phyloP scores from a whole-genome alignment of 306 rosid species.

The Cucurbita moschata region DNA sequence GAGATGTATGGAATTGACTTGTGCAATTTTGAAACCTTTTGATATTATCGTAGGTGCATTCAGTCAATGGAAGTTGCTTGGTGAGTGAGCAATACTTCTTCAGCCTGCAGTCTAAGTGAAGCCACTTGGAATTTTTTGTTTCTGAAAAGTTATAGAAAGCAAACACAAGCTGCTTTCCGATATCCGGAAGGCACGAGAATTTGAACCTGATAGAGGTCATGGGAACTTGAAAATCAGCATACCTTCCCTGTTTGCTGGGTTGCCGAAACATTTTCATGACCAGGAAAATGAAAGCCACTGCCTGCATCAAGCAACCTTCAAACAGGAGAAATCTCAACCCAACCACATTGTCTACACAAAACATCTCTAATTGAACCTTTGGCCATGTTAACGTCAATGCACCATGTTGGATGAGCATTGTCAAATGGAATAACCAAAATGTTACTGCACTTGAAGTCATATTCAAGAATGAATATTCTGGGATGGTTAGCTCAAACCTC shows the following conservation, averaged over 20 bases:
- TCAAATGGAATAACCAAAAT: constrained; percentile 34
- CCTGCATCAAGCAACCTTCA: constrained; percentile 74
- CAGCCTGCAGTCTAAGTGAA: constrained; percentile 49
- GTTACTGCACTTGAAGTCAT: constrained; percentile 25
- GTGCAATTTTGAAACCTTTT: constrained; percentile 54
- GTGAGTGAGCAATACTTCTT: constrained; percentile 48
- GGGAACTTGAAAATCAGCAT: constrained; percentile 47
- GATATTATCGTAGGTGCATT: constrained; percentile 87
- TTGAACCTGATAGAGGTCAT: constrained; percentile 71
- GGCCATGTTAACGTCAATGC: constrained; percentile 54
- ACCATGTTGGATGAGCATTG: constrained; percentile 39
- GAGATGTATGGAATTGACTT: constrained; percentile 17
- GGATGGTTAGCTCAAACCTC: constrained; percentile 31
- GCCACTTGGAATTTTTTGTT: constrained; percentile 55
- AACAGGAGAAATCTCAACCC: constrained; percentile 68
- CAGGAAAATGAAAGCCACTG: constrained; percentile 43
- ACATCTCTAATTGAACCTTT: constrained; percentile 69
- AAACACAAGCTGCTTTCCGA: constrained; percentile 61
- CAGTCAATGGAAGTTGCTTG: constrained; percentile 58
- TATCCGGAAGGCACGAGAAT: constrained; percentile 39
- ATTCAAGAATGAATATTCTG: constrained; percentile 21
- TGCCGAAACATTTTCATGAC: constrained; percentile 42
- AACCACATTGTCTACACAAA: constrained; percentile 73
- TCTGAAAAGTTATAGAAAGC: constrained; percentile 50
- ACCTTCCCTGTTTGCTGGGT: constrained; percentile 31